A percentile compares a stretch with the other conserved stretches of the same genome.
Conservation (phyloP, 805 yeast genomes). For the Alloascoidea africana region DNA sequence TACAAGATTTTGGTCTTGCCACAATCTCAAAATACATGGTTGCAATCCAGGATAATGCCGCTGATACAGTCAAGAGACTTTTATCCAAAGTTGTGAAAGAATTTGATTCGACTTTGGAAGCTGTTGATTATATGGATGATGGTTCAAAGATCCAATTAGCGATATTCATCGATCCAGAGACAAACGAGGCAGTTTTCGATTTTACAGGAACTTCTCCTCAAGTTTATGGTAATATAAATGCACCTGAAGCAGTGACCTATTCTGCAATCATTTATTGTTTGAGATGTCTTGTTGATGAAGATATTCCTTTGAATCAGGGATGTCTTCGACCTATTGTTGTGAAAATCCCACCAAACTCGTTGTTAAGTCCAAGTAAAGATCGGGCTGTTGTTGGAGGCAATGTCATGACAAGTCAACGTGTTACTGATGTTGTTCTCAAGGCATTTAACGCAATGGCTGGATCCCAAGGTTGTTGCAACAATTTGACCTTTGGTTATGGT, state of each 20-base stretch:
- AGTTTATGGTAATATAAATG: slow-evolving; percentile 79
- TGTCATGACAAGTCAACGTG: slow-evolving; percentile 87
- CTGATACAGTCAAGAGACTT: slow-evolving; percentile 46
- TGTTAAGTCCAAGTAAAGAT: slow-evolving; percentile 62
- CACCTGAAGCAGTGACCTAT: slow-evolving; percentile 80
- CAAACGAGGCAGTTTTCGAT: slow-evolving; percentile 61
- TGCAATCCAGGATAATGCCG: slow-evolving; percentile 73
- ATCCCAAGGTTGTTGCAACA: slow-evolving; percentile 92
- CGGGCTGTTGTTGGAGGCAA: slow-evolving; percentile 95
- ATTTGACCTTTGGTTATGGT: slow-evolving; percentile 79
- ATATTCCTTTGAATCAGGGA: slow-evolving; percentile 89
- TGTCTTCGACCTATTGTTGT: slow-evolving; percentile 71
- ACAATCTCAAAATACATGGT: slow-evolving; percentile 61
- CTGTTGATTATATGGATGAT: slow-evolving; percentile 65
- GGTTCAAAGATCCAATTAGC: slow-evolving; percentile 53
- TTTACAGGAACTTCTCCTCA: slow-evolving; percentile 82
- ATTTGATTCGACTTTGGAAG: slow-evolving; percentile 22
- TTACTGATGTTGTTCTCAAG: slow-evolving; percentile 76
- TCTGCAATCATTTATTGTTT: slow-evolving; percentile 83
- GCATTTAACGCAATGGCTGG: slow-evolving; percentile 88
- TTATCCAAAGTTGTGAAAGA: neutral
- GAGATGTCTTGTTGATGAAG: slow-evolving; percentile 71
- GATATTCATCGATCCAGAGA: slow-evolving; percentile 28
- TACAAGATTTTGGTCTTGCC: slow-evolving; percentile 43
- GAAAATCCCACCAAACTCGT: slow-evolving; percentile 41